Base-by-base conservation (phyloP, 1,284 basidiomycete genomes). In the Inonotus obliquus region DNA sequence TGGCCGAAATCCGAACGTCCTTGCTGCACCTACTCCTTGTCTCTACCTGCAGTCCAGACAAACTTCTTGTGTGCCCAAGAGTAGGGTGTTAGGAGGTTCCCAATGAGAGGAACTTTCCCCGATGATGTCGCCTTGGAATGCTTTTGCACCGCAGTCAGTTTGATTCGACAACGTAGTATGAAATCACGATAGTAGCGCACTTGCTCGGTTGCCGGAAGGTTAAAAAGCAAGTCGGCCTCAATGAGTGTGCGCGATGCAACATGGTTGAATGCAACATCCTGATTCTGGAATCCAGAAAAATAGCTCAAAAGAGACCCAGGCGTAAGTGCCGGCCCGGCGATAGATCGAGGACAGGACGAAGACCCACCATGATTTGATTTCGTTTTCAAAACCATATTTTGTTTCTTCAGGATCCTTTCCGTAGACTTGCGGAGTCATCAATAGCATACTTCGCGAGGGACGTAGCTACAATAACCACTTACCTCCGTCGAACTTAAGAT, bases 181-280 rank as follows among this genome's bases (percentile, higher is more conserved):
- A n/a, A n/a, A 11, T 68, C 73, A 27, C 17, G 41, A 21, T 21
- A 17, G 19, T 7, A n/a, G 19, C 41, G 17, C 65, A 89, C 91
- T 77, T 98, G 95, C 74, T 98, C 96, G 0, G 74, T 87, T 3
- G 84, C 80, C 0, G 95, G 95, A 5, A 98, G 77, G 75, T 98
- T 98, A 79, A 96, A 88, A 4, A 98, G 72, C 49, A 98, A 77
- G 72, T 99, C 96, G 0, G 92, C 96, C 71, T 91, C 79, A 61
- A 98, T 82, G 59, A 98, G 76, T 0, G 90, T 87, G 71, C 87
- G 91, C 14, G 86, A 89, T 0, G 85, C 81, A 14, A 79, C 76
- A 71, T 98, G 96, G 65, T 91, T 82, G 73, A 96, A 97, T 0
- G 92, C 92, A 17, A 97, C 84, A 65, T 98, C 96, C 71, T 93